phyloP scores from a whole-genome alignment of 208 protist genomes.

The Trypanosoma congolense region DNA sequence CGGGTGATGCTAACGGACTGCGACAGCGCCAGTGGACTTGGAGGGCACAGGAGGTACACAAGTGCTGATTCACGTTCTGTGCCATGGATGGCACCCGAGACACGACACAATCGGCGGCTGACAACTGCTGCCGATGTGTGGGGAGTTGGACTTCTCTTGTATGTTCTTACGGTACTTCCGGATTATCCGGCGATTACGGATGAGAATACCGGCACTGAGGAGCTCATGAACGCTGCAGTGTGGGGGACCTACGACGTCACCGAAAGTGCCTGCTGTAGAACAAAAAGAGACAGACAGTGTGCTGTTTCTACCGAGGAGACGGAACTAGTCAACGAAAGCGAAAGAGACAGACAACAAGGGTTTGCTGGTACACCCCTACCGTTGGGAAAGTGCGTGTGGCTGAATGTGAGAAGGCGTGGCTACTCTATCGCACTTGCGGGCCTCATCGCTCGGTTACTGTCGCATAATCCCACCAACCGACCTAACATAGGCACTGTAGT shows the following conservation, averaged over 20 bases:
- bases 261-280: no score
- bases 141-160: constrained; percentile 73
- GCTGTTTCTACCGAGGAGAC: no score
- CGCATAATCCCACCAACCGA: constrained; percentile 50
- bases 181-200: constrained; percentile 73
- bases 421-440: constrained; percentile 42
- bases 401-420: constrained; percentile 33
- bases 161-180: constrained; percentile 65
- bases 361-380: neutral
- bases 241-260: constrained; percentile 32
- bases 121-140: constrained; percentile 81
- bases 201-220: constrained; percentile 36
- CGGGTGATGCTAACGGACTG: constrained; percentile 78
- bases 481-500: constrained; percentile 31
- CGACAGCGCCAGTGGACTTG: constrained; percentile 57
- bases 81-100: constrained; percentile 77
- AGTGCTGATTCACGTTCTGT: constrained; percentile 39
- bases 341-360: neutral
- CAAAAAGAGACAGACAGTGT: no score
- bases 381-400: constrained; percentile 38
- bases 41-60: constrained; percentile 22
- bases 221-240: constrained; percentile 48
- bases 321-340: neutral
- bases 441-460: constrained; percentile 50
- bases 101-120: constrained; percentile 41